Conservation (phyloP, 2,329 filamentous ascomycete species). For the Blumeria hordei region DNA sequence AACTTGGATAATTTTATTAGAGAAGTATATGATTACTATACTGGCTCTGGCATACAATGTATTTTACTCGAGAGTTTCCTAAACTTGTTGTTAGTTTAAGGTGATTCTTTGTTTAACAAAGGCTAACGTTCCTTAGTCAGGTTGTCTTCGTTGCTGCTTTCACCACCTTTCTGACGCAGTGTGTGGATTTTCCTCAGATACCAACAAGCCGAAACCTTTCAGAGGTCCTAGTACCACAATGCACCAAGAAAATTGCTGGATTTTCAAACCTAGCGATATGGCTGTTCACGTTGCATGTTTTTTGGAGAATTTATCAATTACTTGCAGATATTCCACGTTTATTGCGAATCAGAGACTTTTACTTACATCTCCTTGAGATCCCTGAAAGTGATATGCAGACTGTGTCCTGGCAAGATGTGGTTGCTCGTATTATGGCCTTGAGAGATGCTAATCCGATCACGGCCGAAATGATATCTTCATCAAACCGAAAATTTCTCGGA, state of each 20-base stretch:
- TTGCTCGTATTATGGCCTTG: slow-evolving; percentile 44
- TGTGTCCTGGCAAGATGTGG: slow-evolving; percentile 49
- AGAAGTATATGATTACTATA: slow-evolving; percentile 45
- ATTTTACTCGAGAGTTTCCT: slow-evolving; percentile 27
- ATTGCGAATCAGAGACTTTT: slow-evolving; percentile 43
- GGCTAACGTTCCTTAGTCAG: slow-evolving; percentile 20
- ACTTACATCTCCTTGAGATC: slow-evolving; percentile 40
- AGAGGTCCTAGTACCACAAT: slow-evolving; percentile 35
- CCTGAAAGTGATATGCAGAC: slow-evolving; percentile 49
- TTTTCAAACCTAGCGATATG: slow-evolving; percentile 22
- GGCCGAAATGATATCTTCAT: slow-evolving; percentile 32
- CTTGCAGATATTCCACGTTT: slow-evolving; percentile 33
- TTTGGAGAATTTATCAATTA: slow-evolving; percentile 32
- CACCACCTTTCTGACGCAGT: slow-evolving; percentile 41
- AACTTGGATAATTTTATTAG: slow-evolving; percentile 46
- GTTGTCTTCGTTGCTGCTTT: slow-evolving; percentile 44
- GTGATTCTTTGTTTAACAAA: background rate
- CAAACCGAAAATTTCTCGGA: slow-evolving; percentile 34
- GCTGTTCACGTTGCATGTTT: slow-evolving; percentile 40
- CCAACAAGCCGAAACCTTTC: slow-evolving; percentile 20
- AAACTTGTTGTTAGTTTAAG: background rate
- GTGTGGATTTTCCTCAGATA: slow-evolving; percentile 39
- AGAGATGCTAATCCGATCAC: slow-evolving; percentile 44
- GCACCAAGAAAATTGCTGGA: slow-evolving; percentile 20
- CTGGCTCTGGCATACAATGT: slow-evolving; percentile 43